A percentile compares a stretch with the other conserved stretches of the same genome.
Conservation (phyloP, 257 asterid genomes). For the Haberlea rhodopensis region DNA sequence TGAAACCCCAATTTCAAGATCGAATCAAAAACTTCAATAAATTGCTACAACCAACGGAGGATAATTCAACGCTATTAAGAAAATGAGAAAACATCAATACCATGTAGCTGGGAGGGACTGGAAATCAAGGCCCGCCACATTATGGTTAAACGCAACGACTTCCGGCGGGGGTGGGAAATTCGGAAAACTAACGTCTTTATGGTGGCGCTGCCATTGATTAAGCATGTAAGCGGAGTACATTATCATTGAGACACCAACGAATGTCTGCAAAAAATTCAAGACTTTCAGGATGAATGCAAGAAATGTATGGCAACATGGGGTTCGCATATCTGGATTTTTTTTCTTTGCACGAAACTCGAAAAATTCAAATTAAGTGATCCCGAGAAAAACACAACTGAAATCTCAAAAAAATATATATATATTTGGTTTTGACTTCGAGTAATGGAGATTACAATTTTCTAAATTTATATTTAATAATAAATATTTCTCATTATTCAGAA, state of each 20-base stretch:
- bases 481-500: too few relatives aligned
- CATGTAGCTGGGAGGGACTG: not conserved
- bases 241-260: constrained; percentile 62
- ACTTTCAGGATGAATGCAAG: constrained; percentile 67
- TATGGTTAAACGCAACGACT: not conserved
- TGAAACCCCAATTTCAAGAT: not conserved
- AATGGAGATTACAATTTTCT: too few relatives aligned
- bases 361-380: not conserved
- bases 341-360: not conserved
- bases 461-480: too few relatives aligned
- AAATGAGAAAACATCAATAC: not conserved
- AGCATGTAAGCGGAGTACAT: constrained; percentile 63
- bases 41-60: too few relatives aligned
- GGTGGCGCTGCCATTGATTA: constrained; percentile 54
- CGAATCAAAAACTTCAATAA: not conserved
- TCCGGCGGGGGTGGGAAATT: not conserved
- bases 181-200: not conserved
- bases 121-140: not conserved
- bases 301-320: constrained; percentile 56
- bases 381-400: not conserved
- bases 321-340: constrained; percentile 42
- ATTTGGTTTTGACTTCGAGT: too few relatives aligned
- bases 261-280: constrained; percentile 65
- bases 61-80: too few relatives aligned
- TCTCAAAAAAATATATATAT: too few relatives aligned